Evolutionary conservation across 495 filamentous ascomycete genomes (phyloP).

Genomic region (Neohortaea acidophila): DNA sequence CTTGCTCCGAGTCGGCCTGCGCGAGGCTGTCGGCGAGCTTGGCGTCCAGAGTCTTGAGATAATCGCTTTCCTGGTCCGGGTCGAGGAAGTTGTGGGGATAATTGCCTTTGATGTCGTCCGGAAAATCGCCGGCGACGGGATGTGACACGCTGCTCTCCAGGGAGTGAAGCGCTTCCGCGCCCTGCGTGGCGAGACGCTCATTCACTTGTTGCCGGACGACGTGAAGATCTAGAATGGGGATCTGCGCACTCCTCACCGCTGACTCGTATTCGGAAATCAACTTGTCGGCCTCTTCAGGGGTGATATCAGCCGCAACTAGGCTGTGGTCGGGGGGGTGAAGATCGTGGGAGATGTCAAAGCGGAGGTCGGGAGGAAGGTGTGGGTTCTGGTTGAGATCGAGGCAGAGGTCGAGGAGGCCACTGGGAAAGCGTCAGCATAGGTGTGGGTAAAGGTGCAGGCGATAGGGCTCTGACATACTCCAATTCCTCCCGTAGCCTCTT

Average conservation of each 20-base stretch:
- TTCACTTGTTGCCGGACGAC: constrained; percentile 34
- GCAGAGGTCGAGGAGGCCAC: constrained; percentile 57
- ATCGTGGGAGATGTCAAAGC: constrained; percentile 40
- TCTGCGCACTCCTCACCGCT: constrained; percentile 21
- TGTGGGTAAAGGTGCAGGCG: background rate
- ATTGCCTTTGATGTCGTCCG: constrained; percentile 4
- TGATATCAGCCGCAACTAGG: constrained; percentile 28
- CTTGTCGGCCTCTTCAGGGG: constrained; percentile 29
- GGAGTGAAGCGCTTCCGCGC: constrained; percentile 4
- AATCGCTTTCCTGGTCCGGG: constrained; percentile 66
- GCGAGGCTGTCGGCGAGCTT: constrained; percentile 32
- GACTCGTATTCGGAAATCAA: constrained; percentile 17
- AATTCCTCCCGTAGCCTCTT: constrained; percentile 74
- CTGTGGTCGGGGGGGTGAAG: constrained; percentile 23
- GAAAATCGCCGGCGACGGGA: constrained; percentile 10
- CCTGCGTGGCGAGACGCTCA: constrained; percentile 26
- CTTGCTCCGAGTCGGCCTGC: constrained; percentile 10
- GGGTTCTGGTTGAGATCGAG: constrained; percentile 70
- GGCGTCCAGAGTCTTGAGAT: constrained; percentile 54
- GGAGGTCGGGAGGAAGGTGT: constrained; percentile 57
- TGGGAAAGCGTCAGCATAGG: constrained; percentile 33
- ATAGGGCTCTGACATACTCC: constrained; percentile 38
- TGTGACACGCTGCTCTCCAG: constrained; percentile 18
- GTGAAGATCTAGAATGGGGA: constrained; percentile 15
- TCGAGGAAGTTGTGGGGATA: constrained; percentile 44